Percentiles rank a stretch among this genome's conserved stretches.
Conservation (phyloP, 192 early-diverging fungal species). For the Coemansia reversa region DNA sequence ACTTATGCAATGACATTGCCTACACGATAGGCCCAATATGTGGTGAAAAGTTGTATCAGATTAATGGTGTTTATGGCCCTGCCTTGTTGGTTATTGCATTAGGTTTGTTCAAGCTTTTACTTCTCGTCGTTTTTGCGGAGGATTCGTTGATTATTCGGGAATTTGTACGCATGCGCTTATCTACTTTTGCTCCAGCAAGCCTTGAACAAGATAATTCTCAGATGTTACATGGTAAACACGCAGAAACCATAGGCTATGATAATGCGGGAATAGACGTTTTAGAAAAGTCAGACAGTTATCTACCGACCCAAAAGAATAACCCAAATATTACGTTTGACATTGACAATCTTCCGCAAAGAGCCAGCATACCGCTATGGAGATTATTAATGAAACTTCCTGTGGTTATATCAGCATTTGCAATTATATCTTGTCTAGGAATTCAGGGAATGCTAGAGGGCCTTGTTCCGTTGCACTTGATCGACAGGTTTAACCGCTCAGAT, state of each 20-base stretch:
- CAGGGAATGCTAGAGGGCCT: constrained; percentile 34
- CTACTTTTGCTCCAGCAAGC: background rate
- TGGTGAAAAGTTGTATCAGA: constrained; percentile 26
- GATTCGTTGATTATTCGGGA: constrained; percentile 23
- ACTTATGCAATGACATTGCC: constrained; percentile 34
- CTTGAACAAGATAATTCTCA: background rate
- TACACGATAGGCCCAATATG: constrained; percentile 38
- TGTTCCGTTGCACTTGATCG: constrained; percentile 29
- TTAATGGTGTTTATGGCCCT: constrained; percentile 17
- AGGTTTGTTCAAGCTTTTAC: constrained; percentile 12
- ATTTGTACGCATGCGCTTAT: background rate
- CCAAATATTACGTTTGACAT: background rate
- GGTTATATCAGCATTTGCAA: constrained; percentile 19
- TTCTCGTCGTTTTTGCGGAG: constrained; percentile 16
- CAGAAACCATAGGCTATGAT: background rate
- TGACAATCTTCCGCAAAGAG: background rate
- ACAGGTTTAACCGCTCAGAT: constrained; percentile 14
- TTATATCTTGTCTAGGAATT: constrained; percentile 20
- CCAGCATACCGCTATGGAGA: constrained; percentile 18
- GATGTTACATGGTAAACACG: background rate
- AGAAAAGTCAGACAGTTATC: background rate
- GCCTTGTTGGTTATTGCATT: constrained; percentile 33
- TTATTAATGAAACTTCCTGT: constrained; percentile 20
- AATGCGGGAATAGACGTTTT: background rate
- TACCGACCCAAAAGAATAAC: background rate